Percentiles rank a stretch among this genome's conserved stretches.
These are phyloP conservation scores for Primulina huaijiensis DNA, from an alignment of 257 asterid species.

Conservation along the genomic window DNA sequence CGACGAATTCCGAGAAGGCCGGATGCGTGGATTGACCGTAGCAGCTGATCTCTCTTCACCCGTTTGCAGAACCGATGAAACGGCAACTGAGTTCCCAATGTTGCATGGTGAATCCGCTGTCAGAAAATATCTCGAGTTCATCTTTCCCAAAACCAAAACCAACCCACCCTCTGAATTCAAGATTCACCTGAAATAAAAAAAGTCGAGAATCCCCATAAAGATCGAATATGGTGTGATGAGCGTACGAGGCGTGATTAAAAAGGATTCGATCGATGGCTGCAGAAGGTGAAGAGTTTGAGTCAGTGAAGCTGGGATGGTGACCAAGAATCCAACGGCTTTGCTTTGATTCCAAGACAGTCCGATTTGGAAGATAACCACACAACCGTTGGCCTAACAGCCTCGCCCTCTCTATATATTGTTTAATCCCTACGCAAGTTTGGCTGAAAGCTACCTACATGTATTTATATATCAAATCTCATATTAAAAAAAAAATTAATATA, in stretches of 20 bases:
- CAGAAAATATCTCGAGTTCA: slow-evolving; percentile 53
- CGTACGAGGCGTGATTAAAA: slow-evolving; percentile 26
- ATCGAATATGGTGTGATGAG: neutral
- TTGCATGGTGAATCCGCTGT: slow-evolving; percentile 55
- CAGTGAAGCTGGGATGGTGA: slow-evolving; percentile 68
- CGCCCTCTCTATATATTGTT: slow-evolving; percentile 48
- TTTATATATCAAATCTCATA: too few relatives aligned
- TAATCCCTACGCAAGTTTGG: slow-evolving; percentile 48
- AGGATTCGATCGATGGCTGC: slow-evolving; percentile 23
- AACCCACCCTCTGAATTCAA: too few relatives aligned
- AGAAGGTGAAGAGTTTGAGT: slow-evolving; percentile 37
- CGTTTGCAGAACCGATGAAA: slow-evolving; percentile 37
- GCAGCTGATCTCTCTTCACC: slow-evolving; percentile 38
- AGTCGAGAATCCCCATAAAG: neutral
- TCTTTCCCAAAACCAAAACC: slow-evolving; percentile 1
- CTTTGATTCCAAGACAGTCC: slow-evolving; percentile 56
- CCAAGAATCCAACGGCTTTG: slow-evolving; percentile 66
- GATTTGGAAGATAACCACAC: slow-evolving; percentile 22
- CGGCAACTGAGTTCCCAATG: slow-evolving; percentile 35
- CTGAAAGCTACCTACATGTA: slow-evolving; percentile 24
- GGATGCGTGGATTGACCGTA: slow-evolving; percentile 28
- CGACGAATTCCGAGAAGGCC: slow-evolving; percentile 37
- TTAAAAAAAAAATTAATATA: too few relatives aligned
- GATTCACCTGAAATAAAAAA: neutral
- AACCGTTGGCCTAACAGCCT: slow-evolving; percentile 68